Evolutionary conservation across 176 grass and related monocot genomes (phyloP).

Genomic region (Typha latifolia): DNA sequence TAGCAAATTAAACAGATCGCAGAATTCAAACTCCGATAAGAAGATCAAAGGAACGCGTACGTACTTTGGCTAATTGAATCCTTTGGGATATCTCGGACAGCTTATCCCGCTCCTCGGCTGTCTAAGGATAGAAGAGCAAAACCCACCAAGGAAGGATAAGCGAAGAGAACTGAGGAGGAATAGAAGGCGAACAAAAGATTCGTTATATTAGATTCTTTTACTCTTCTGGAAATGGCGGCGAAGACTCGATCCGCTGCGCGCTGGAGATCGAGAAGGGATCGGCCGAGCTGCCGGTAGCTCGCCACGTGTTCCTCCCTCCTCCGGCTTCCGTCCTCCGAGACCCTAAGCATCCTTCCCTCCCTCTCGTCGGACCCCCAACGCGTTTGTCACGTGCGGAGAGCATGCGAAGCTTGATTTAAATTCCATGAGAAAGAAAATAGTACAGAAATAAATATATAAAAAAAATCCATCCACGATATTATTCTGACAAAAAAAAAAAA

Average conservation of each 20-base stretch:
- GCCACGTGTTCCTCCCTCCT: constrained; percentile 32
- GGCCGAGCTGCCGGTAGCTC: constrained; percentile 53
- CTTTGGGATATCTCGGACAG: constrained; percentile 48
- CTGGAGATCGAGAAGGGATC: constrained; percentile 54
- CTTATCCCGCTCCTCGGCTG: constrained; percentile 39
- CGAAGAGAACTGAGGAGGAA: background rate
- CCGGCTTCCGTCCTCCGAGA: constrained; percentile 57
- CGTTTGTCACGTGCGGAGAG: background rate
- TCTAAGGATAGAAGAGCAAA: constrained; percentile 17
- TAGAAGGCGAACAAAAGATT: background rate
- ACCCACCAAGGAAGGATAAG: background rate
- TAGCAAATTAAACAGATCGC: background rate
- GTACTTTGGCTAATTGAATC: constrained; percentile 56
- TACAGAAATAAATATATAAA: too few relatives aligned
- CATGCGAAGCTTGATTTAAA: background rate
- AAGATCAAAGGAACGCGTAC: background rate
- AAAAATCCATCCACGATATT: too few relatives aligned
- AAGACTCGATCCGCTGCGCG: constrained; percentile 52
- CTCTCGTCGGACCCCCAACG: too few relatives aligned
- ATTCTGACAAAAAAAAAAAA: too few relatives aligned
- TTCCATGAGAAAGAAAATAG: too few relatives aligned
- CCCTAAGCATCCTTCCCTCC: constrained; percentile 35
- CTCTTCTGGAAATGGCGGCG: constrained; percentile 34
- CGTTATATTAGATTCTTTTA: constrained; percentile 6
- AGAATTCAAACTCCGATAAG: background rate